phyloP scores from a whole-genome alignment of 345 rosid species.

The Boechera stricta region DNA sequence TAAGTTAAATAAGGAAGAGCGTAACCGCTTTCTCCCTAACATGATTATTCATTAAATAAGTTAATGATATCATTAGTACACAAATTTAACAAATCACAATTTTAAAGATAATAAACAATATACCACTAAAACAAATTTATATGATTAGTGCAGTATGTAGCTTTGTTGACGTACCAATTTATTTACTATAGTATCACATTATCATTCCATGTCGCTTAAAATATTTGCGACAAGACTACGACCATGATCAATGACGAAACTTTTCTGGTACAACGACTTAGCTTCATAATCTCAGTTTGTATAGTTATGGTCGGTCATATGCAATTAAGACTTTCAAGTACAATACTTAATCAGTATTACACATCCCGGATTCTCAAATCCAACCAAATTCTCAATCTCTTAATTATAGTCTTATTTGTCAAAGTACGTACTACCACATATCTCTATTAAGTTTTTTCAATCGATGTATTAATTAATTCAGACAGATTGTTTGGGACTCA shows the following conservation, averaged over 20 bases:
- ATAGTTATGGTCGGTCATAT: slow-evolving; percentile 48
- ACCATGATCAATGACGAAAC: slow-evolving; percentile 24
- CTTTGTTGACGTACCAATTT: slow-evolving; percentile 14
- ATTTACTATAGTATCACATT: background rate
- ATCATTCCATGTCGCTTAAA: slow-evolving; percentile 26
- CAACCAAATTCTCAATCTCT: slow-evolving; percentile 40
- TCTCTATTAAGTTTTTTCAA: background rate
- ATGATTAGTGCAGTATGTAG: slow-evolving; percentile 2
- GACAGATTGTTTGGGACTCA: slow-evolving; percentile 34
- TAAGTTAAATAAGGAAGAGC: no score
- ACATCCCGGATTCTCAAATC: slow-evolving; percentile 38
- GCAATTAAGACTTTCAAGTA: slow-evolving; percentile 41
- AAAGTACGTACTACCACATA: slow-evolving; percentile 17
- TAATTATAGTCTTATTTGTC: background rate
- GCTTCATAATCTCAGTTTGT: slow-evolving; percentile 27
- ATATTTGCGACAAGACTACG: slow-evolving; percentile 17
- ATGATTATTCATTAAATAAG: no score
- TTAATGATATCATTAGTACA: background rate
- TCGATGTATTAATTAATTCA: slow-evolving; percentile 4
- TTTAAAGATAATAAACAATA: slow-evolving; percentile 1
- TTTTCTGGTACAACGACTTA: slow-evolving; percentile 38
- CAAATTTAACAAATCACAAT: background rate
- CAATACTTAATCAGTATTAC: slow-evolving; percentile 21
- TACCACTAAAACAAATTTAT: background rate
- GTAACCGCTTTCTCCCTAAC: no score